Percentiles rank a stretch among this genome's conserved stretches.
phyloP scores from a whole-genome alignment of 257 asterid species.

The Solanum gandarillasii region DNA sequence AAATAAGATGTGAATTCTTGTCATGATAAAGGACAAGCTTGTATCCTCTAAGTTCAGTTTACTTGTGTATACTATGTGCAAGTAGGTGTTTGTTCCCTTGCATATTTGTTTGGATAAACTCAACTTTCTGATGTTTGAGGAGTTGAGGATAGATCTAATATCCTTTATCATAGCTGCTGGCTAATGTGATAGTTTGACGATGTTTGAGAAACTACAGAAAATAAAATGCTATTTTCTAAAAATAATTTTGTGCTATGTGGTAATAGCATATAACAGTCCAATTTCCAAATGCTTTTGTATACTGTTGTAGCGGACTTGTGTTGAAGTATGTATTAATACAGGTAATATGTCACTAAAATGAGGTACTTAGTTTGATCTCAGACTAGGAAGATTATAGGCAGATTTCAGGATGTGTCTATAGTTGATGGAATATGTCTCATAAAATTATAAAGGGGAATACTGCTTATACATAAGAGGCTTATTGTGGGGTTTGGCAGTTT shows the following conservation, averaged over 20 bases:
- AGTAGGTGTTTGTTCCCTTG: neutral
- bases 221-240: neutral
- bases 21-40: neutral
- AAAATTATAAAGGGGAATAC: neutral
- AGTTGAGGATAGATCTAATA: neutral
- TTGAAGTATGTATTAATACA: neutral
- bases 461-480: neutral
- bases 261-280: neutral
- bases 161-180: neutral
- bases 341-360: neutral
- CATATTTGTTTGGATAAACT: neutral
- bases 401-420: neutral
- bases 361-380: neutral
- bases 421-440: neutral
- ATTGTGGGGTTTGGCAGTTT: neutral
- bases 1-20: neutral
- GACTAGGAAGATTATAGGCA: neutral
- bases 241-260: neutral
- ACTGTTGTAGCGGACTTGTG: neutral
- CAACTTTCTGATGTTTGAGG: neutral
- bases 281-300: neutral
- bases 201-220: neutral
- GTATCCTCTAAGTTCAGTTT: neutral
- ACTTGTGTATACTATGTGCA: neutral
- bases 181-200: neutral